Conservation (phyloP, 345 rosid genomes). For the Eucalyptus tenuipes region DNA sequence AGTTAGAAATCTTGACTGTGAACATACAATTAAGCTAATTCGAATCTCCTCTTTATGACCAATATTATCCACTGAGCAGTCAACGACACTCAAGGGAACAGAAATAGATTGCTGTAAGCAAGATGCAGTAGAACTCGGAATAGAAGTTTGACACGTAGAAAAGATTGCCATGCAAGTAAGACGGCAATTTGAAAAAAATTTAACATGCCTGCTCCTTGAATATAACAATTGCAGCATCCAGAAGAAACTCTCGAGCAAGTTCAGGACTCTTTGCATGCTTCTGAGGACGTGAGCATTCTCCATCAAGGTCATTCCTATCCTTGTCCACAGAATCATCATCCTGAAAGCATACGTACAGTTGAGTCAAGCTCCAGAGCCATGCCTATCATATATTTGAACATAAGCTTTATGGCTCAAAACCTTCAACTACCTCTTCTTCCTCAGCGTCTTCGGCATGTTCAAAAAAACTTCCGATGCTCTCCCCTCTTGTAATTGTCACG, state of each 20-base stretch:
- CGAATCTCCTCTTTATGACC: not conserved
- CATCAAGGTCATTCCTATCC: constrained; percentile 97
- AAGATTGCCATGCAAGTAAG: not conserved
- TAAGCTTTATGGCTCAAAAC: not conserved
- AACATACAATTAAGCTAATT: not conserved
- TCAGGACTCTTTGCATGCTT: constrained; percentile 99
- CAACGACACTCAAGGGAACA: not conserved
- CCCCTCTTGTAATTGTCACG: constrained; percentile 74
- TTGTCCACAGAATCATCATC: constrained; percentile 91
- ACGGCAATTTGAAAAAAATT: not conserved
- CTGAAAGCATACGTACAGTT: constrained; percentile 19
- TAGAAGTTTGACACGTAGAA: not conserved
- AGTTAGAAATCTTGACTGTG: not conserved
- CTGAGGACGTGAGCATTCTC: constrained; percentile 95
- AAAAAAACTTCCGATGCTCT: constrained; percentile 71
- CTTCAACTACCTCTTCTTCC: constrained; percentile 81
- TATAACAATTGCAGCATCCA: constrained; percentile 90
- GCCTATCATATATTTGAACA: not conserved
- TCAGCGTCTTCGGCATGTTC: constrained; percentile 97
- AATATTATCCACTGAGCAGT: not conserved
- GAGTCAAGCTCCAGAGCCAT: not conserved
- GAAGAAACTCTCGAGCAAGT: constrained; percentile 99
- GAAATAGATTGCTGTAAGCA: not conserved
- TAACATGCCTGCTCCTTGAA: constrained; percentile 90
- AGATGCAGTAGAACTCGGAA: not conserved